phyloP scores from a whole-genome alignment of 495 filamentous ascomycete species.

The Tuber aestivum region DNA sequence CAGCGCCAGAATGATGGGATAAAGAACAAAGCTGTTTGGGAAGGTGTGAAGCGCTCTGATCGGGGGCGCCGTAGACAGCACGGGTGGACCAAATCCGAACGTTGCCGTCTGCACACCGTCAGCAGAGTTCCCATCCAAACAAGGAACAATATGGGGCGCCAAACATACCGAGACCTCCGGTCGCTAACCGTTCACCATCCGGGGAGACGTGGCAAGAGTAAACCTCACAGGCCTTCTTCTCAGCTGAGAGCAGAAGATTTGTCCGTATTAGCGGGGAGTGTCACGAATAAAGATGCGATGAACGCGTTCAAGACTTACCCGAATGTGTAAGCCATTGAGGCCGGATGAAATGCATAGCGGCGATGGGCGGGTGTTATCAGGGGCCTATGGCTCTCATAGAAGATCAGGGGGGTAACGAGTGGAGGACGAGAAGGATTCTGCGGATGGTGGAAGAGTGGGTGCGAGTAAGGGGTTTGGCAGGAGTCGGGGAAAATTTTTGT shows the following conservation, averaged over 20 bases:
- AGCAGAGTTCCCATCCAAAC: conserved; percentile 31
- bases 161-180: conserved; percentile 47
- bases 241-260: conserved; percentile 51
- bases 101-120: conserved; percentile 64
- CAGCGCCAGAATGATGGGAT: conserved; percentile 96
- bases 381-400: neutral
- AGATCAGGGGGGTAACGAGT: neutral
- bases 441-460: neutral
- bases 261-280: conserved; percentile 19
- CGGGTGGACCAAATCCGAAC: conserved; percentile 97
- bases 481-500: neutral
- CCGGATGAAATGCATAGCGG: conserved; percentile 79
- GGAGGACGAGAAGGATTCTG: neutral
- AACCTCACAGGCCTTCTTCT: conserved; percentile 94
- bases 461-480: neutral
- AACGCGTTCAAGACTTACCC: conserved; percentile 51
- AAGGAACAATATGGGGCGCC: conserved; percentile 28
- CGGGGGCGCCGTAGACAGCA: conserved; percentile 72
- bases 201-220: conserved; percentile 96
- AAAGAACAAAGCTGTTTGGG: conserved; percentile 94
- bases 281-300: conserved; percentile 7
- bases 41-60: conserved; percentile 60
- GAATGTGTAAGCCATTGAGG: conserved; percentile 89
- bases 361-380: neutral
- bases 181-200: conserved; percentile 83